phyloP scores from a whole-genome alignment of 805 yeast species.

The Saturnispora bothae region DNA sequence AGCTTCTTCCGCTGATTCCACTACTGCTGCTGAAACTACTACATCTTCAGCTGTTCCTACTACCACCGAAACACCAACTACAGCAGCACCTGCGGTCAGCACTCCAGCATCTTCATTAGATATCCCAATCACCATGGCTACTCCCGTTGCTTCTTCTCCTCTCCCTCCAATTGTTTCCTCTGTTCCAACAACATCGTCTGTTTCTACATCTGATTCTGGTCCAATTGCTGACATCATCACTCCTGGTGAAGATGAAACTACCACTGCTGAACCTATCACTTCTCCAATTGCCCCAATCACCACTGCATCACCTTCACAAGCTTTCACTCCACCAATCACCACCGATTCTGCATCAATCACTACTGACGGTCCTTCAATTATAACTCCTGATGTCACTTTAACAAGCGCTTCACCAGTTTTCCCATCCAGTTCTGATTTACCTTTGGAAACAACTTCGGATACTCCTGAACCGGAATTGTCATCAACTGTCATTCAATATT shows the following conservation, averaged over 20 bases:
- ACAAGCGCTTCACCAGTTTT: background rate
- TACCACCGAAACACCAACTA: background rate
- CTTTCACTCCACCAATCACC: too few relatives aligned
- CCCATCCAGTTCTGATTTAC: background rate
- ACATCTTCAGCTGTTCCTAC: background rate
- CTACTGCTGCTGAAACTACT: background rate
- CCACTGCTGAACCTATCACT: background rate
- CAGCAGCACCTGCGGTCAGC: background rate
- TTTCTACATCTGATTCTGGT: background rate
- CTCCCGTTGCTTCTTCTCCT: background rate
- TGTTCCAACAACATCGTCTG: background rate
- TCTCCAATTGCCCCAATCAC: background rate
- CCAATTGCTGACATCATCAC: background rate
- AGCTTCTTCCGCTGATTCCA: constrained; percentile 1
- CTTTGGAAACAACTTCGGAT: background rate
- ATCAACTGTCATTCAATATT: too few relatives aligned
- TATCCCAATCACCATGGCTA: too few relatives aligned
- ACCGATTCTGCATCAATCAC: too few relatives aligned
- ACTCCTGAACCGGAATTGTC: background rate
- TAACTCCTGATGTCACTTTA: background rate
- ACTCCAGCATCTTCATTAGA: too few relatives aligned
- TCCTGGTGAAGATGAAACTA: background rate
- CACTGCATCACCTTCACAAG: background rate
- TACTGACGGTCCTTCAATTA: background rate
- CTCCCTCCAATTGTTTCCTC: background rate